Evolutionary conservation across 768 basidiomycete species (phyloP).

Genomic region (Termitomyces titanicus): DNA sequence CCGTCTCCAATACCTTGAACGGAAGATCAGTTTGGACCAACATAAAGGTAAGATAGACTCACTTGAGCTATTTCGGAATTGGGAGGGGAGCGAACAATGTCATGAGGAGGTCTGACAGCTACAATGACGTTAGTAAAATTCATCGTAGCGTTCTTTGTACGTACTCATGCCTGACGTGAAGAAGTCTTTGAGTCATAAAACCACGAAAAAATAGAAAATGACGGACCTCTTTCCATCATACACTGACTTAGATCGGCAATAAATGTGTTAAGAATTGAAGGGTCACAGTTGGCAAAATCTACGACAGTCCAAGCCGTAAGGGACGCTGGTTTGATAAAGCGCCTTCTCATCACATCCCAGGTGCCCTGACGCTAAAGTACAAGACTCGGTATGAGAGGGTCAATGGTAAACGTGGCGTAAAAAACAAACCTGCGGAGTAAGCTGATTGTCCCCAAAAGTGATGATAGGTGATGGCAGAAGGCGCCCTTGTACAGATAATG

Average conservation of each 20-base stretch:
- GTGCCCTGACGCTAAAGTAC: conserved; percentile 19
- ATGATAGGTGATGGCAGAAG: conserved; percentile 31
- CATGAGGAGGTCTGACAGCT: conserved; percentile 7
- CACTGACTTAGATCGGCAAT: conserved; percentile 17
- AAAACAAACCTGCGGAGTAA: conserved; percentile 12
- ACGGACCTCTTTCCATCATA: conserved; percentile 23
- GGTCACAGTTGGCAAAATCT: conserved; percentile 21
- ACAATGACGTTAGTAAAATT: not conserved
- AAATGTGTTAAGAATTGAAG: conserved; percentile 13
- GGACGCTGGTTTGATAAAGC: conserved; percentile 13
- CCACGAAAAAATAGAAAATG: not conserved
- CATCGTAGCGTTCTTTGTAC: not conserved
- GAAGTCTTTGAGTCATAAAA: not conserved
- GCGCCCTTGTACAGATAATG: conserved; percentile 32
- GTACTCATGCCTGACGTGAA: conserved; percentile 15
- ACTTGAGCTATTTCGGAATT: not conserved
- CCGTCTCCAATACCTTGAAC: conserved; percentile 9
- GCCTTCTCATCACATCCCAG: conserved; percentile 30
- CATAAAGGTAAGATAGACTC: not conserved
- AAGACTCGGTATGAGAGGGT: not conserved
- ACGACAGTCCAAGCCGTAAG: conserved; percentile 21
- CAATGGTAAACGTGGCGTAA: not conserved
- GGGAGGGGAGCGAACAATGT: conserved; percentile 4
- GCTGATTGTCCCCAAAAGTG: conserved; percentile 18
- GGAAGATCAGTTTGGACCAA: not conserved